Base-by-base conservation (phyloP, 495 filamentous ascomycete species). In the Pyrenula massariospora region DNA sequence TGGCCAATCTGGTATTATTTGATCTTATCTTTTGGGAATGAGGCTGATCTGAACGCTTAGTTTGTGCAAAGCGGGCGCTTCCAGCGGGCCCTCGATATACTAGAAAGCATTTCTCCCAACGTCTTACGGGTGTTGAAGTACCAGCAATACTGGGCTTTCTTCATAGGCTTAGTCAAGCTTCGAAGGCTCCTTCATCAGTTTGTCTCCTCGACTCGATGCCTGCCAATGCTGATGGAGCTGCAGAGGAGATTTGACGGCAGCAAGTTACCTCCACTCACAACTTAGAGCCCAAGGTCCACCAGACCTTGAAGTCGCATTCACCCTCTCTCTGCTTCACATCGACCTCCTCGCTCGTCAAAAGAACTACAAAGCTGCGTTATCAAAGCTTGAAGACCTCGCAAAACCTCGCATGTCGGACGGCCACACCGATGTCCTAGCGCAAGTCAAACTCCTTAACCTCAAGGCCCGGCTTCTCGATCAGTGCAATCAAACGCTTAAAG, bases 131-230 rank as follows among this genome's bases (percentile, higher is more conserved):
- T 87, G 2, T 77, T 91, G 56, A 93, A 88, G 66, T 75, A 84
- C 12, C 83, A 85, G 61, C 90, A 95, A 67, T 82, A 87, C 65
- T 91, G 90, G 86, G 75, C 80, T 12, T 80, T 81, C 25, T 90
- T 85, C 65, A 78, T 83, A 2, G 87, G 84, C 1, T 68, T 94
- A 10, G 70, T 95, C 10, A 84, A 86, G 63, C 70, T 94, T 10
- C 81, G 78, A 62, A 76, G 81, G 54, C 81, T 85, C 62, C 77
- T 95, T 8, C 84, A 87, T 60, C 71, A 73, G 83, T 84, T 10
- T 24, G 15, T 24, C 36, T 22, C 53, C 19, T 24, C 24, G 15
- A 10, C 5, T 55, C 31, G 25, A n/a, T 51, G 31, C 11, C 12
- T 24, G 10, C 22, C 66, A 71, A 61, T 71, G 57, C 58, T 50